Evolutionary conservation across 1,284 basidiomycete genomes (phyloP).

Genomic region (Cryptococcus sp.): DNA sequence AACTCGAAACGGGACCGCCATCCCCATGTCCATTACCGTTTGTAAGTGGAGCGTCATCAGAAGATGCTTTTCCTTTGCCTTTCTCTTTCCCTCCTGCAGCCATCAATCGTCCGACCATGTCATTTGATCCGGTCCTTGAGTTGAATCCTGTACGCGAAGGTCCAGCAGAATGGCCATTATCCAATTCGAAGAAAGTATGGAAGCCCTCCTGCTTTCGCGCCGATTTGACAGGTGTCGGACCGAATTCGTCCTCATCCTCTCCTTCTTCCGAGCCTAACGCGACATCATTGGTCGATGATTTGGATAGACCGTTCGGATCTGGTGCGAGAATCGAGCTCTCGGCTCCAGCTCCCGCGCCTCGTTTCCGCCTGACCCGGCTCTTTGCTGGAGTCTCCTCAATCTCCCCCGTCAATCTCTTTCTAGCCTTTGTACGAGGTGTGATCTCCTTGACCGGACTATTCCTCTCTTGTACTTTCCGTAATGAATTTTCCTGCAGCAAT

Average conservation of each 20-base stretch:
- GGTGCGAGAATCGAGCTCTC: conserved; percentile 1
- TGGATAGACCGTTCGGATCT: neutral
- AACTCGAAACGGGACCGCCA: too few relatives aligned
- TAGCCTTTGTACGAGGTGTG: conserved; percentile 44
- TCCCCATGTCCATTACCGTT: too few relatives aligned
- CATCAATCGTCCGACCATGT: too few relatives aligned
- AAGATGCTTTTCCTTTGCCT: neutral
- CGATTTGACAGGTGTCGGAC: conserved; percentile 33
- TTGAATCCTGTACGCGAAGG: neutral
- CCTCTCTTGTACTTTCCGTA: conserved; percentile 5
- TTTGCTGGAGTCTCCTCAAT: conserved; percentile 42
- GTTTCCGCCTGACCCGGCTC: conserved; percentile 9
- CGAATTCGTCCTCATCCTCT: conserved; percentile 29
- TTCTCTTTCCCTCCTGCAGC: conserved; percentile 1
- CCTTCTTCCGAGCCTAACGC: conserved; percentile 4
- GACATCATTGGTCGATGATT: neutral
- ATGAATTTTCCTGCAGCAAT: conserved; percentile 36
- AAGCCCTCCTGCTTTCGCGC: neutral
- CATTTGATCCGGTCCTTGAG: conserved; percentile 1
- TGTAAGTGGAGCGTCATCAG: neutral
- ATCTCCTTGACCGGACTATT: conserved; percentile 17
- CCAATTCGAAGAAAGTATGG: neutral
- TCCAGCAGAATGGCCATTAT: conserved; percentile 1
- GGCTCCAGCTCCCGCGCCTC: conserved; percentile 9
- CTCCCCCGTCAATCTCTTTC: conserved; percentile 43